Evolutionary conservation across 257 asterid genomes (phyloP).

Genomic region (Primulina eburnea): DNA sequence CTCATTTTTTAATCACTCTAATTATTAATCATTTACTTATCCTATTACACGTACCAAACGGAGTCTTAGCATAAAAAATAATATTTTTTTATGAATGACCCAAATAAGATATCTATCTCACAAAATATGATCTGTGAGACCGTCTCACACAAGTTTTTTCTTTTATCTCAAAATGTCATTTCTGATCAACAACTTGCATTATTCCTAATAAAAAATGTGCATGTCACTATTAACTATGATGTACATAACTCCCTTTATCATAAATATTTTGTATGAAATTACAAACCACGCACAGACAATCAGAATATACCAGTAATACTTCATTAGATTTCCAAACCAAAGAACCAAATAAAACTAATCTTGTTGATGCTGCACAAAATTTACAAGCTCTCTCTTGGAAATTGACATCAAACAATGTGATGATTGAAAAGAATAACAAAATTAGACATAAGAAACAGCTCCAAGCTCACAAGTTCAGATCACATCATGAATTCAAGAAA

Average conservation of each 20-base stretch:
- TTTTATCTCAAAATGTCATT: background rate
- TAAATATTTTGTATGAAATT: too few relatives aligned
- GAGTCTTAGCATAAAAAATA: too few relatives aligned
- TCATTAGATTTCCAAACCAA: background rate
- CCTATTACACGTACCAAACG: too few relatives aligned
- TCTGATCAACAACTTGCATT: background rate
- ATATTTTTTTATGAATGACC: too few relatives aligned
- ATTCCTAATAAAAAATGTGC: too few relatives aligned
- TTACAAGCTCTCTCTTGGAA: background rate
- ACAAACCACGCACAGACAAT: background rate
- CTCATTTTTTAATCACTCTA: too few relatives aligned
- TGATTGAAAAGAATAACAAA: slow-evolving; percentile 4
- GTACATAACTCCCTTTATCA: too few relatives aligned
- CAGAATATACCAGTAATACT: background rate
- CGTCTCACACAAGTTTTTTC: too few relatives aligned
- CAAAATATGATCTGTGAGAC: too few relatives aligned
- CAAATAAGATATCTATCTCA: too few relatives aligned
- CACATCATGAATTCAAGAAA: slow-evolving; percentile 26
- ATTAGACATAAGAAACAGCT: slow-evolving; percentile 18
- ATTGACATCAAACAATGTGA: background rate
- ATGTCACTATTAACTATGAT: too few relatives aligned
- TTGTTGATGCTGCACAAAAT: background rate
- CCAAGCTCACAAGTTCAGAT: slow-evolving; percentile 27
- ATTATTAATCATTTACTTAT: too few relatives aligned
- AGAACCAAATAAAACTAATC: background rate